Conservation (phyloP, 305 asterid genomes). For the Stenogyne calaminthoides region DNA sequence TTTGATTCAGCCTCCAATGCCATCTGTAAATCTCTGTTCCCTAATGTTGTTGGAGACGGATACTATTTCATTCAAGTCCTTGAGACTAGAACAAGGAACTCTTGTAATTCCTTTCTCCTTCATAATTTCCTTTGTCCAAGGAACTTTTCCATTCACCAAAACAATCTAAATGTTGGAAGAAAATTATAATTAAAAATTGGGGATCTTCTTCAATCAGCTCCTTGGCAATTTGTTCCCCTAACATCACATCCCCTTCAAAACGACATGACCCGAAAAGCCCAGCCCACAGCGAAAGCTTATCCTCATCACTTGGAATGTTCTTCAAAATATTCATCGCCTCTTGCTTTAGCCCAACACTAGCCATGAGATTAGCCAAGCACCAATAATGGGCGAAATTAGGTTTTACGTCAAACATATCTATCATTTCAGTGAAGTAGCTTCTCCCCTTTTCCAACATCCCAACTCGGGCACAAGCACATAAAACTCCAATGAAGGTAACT, state of each 20-base stretch:
- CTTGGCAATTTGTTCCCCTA: conserved; percentile 59
- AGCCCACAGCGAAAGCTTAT: conserved; percentile 49
- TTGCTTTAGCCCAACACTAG: conserved; percentile 47
- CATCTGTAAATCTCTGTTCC: too few relatives aligned
- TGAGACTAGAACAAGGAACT: conserved; percentile 52
- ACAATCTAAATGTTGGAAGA: too few relatives aligned
- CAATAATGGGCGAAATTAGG: conserved; percentile 78
- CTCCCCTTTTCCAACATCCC: conserved; percentile 52
- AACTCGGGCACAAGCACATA: conserved; percentile 70
- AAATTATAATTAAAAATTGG: too few relatives aligned
- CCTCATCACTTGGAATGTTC: conserved; percentile 43
- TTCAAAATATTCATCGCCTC: conserved; percentile 58
- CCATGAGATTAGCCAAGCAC: conserved; percentile 83
- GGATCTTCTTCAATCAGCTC: conserved; percentile 65
- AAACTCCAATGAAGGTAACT: conserved; percentile 62
- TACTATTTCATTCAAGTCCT: conserved; percentile 61
- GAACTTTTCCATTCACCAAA: conserved; percentile 79
- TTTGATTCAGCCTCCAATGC: too few relatives aligned
- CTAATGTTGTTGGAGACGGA: conserved; percentile 30
- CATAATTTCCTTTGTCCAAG: conserved; percentile 49
- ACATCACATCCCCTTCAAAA: conserved; percentile 46
- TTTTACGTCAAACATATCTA: conserved; percentile 41
- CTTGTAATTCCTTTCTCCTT: conserved; percentile 52
- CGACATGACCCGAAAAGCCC: conserved; percentile 61
- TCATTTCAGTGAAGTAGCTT: conserved; percentile 54